Percentiles rank a stretch among this genome's conserved stretches.
phyloP scores from a whole-genome alignment of 2,329 filamentous ascomycete genomes.

The Chaetoscypha palmicola region DNA sequence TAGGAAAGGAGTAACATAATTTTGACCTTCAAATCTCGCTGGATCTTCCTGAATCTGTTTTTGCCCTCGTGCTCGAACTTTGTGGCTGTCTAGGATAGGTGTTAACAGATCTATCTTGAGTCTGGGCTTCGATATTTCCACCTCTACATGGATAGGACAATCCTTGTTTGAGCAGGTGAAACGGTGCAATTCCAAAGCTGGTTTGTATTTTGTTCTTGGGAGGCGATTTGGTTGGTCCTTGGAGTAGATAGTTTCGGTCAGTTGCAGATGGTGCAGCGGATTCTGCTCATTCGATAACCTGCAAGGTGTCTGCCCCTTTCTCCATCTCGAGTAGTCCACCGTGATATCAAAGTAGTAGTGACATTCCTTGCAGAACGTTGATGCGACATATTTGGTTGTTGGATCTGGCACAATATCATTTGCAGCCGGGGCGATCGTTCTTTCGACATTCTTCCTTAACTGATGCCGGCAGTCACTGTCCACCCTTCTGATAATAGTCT shows the following conservation, averaged over 20 bases:
- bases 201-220: constrained; percentile 24
- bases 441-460: constrained; percentile 49
- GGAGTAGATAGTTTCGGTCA: constrained; percentile 33
- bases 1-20: constrained; percentile 44
- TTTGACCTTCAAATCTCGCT: constrained; percentile 43
- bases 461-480: constrained; percentile 49
- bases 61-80: constrained; percentile 46
- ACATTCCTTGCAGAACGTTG: constrained; percentile 55
- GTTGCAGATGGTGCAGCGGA: constrained; percentile 56
- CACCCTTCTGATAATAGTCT: constrained; percentile 24
- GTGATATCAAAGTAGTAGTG: constrained; percentile 54
- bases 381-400: constrained; percentile 45
- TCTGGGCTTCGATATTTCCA: constrained; percentile 46
- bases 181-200: constrained; percentile 35
- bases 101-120: constrained; percentile 41
- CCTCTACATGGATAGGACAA: constrained; percentile 47
- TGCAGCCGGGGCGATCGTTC: constrained; percentile 40
- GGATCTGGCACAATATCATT: constrained; percentile 33
- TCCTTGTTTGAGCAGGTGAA: constrained; percentile 53
- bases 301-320: constrained; percentile 26
- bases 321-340: constrained; percentile 42
- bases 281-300: constrained; percentile 36
- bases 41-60: constrained; percentile 44
- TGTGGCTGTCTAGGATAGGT: constrained; percentile 46
- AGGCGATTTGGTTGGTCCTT: constrained; percentile 27